A percentile compares a stretch with the other conserved stretches of the same genome.
These are phyloP conservation scores for Amylocarpus encephaloides DNA, from an alignment of 2,329 filamentous ascomycete species.

Conservation along the genomic window DNA sequence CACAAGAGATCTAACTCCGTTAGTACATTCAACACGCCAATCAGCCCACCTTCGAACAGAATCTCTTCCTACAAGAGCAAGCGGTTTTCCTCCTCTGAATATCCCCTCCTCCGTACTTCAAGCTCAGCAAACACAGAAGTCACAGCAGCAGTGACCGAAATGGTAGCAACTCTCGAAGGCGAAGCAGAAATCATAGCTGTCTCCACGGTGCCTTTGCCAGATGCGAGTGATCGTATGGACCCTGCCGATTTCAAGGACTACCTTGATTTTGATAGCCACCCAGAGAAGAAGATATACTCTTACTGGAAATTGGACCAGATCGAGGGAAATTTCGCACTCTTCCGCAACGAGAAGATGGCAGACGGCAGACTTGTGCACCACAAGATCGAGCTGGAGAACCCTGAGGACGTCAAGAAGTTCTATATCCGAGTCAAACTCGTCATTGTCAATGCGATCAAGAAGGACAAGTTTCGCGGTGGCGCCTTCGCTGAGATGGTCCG, in stretches of 20 bases:
- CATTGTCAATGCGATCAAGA: not conserved
- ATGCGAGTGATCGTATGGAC: not conserved
- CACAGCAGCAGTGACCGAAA: too few relatives aligned
- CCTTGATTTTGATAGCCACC: slow-evolving; percentile 1
- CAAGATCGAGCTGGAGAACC: not conserved
- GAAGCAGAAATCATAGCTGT: too few relatives aligned
- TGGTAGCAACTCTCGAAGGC: too few relatives aligned
- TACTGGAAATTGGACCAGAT: slow-evolving; percentile 2
- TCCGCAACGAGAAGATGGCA: not conserved
- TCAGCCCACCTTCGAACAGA: too few relatives aligned
- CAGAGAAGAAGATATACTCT: not conserved
- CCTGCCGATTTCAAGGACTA: slow-evolving; percentile 1
- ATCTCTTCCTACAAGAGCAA: too few relatives aligned
- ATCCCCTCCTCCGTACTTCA: too few relatives aligned
- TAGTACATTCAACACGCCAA: too few relatives aligned
- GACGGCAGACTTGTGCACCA: not conserved
- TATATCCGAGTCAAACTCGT: slow-evolving; percentile 1
- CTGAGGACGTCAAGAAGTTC: not conserved
- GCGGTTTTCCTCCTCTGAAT: too few relatives aligned
- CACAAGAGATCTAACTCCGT: too few relatives aligned
- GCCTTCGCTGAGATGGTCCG: slow-evolving; percentile 4
- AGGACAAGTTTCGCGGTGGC: not conserved
- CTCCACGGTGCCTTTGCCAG: not conserved
- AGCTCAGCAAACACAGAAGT: too few relatives aligned
- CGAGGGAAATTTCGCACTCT: slow-evolving; percentile 1